Base-by-base conservation (phyloP, 352 stramenopile genomes). In the Peronospora farinosa region DNA sequence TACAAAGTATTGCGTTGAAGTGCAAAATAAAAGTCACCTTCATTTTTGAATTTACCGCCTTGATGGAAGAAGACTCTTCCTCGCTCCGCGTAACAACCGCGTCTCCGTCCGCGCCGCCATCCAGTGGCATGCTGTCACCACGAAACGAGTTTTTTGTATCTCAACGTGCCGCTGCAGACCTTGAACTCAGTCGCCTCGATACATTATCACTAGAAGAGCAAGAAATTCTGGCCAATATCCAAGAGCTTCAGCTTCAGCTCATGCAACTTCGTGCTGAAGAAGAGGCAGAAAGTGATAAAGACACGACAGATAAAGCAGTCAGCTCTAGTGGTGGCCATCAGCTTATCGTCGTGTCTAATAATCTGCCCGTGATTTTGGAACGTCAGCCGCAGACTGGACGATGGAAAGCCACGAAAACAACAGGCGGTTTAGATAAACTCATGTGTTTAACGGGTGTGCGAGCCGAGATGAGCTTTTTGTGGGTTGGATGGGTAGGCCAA, bases 331-430 rank as follows among this genome's bases (percentile, higher is more conserved):
- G 33, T 10, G 42, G 63, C 0, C 51, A 66, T 43, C 80, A 90
- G 47, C 74, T 95, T 32, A 90, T 96, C 23, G 78, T 96, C 6
- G 84, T 96, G 10, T 90, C 83, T 4, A 96, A 96, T 55, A 88
- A 73, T 27, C 56, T 96, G 42, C 86, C 86, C 0, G 78, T 96
- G 21, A 44, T 87, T 21, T 64, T 87, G 7, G 64, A 88, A 44
- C 74, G 84, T 1, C 76, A 91, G 35, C 65, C 82, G 27, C 73
- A 88, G 40, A 89, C 74, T 0, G 86, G 81, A 3, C 65, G 79
- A 40, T 95, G 84, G 84, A 87, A 82, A 32, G 87, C 81, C 33
- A 84, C 69, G 3, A 95, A 92, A 55, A 88, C 78, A 9, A 93
- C 80, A 7, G 85, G 84, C n/a, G 84, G 84, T 1, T 65, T 94